Evolutionary conservation across 2,329 filamentous ascomycete species (phyloP), one percentile per base, ranked within the genome.

Genomic region (Talaromyces marneffei): DNA sequence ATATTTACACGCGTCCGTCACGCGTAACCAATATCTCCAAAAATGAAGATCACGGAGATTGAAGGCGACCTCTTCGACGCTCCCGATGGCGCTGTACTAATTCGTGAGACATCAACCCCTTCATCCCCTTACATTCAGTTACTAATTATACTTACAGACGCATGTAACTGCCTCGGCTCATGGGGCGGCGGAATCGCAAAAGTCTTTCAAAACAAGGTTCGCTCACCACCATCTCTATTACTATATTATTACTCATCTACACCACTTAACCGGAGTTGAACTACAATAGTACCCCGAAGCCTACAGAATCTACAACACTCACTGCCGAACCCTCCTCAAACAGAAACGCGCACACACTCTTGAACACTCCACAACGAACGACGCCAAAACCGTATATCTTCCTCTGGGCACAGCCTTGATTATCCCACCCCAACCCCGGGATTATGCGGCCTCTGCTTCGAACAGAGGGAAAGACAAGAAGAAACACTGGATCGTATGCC

Each of bases 171-270:
- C 56, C 71, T 78, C 63, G 85, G 84, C 5, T 68, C 67, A 14
- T 87, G 85, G 85, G 82, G 83, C 50, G 77, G 76, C 3, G 85
- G 85, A n/a, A 84, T 87, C 58, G 85, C 84, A 2, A 65, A 67
- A 35, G 74, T 71, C 0, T 86, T 86, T 72, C 78, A 75, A 23
- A 62, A 71, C 4, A 71, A 71, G 23, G 74, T 75, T 67, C 12
- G 8, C 25, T 20, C 40, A 23, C 14, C 6, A 23, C 46, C 7
- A 12, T 20, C 8, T 1, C 27, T 9, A 52, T 20, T 27, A 1
- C 9, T 16, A 50, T 12, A 2, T 14, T 2, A 18, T n/a, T 35
- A 31, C 16, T 55, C n/a, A 3, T 55, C 48, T 35, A 25, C 35
- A n/a, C 31, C 20, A 37, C 25, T 29, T 12, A 53, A n/a, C n/a